A percentile compares a stretch with the other conserved stretches of the same genome.
Conservation (phyloP, 495 filamentous ascomycete species). For the Rostrohypoxylon terebratum region DNA sequence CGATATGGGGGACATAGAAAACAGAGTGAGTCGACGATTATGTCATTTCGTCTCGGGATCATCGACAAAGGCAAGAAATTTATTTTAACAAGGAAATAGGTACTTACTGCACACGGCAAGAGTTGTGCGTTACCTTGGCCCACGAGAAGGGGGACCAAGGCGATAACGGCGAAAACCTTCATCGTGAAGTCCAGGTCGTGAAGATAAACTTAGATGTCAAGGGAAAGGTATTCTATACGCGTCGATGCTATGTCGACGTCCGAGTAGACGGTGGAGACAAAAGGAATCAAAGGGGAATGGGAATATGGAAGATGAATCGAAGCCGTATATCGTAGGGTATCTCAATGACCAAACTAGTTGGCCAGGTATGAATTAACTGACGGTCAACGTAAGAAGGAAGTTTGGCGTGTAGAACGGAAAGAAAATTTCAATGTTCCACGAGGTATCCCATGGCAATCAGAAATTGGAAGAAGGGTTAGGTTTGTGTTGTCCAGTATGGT, state of each 20-base stretch:
- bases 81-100: not conserved
- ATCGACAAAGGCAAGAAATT: not conserved
- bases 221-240: not conserved
- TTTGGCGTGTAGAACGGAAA: conserved; percentile 31
- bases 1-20: not conserved
- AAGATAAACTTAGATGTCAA: not conserved
- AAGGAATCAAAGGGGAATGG: conserved; percentile 23
- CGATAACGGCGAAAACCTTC: conserved; percentile 19
- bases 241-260: conserved; percentile 19
- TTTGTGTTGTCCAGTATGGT: conserved; percentile 15
- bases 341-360: conserved; percentile 41
- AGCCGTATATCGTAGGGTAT: conserved; percentile 38
- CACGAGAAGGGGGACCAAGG: conserved; percentile 25
- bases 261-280: conserved; percentile 12
- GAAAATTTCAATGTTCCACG: conserved; percentile 36
- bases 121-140: conserved; percentile 38
- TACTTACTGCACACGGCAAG: conserved; percentile 39
- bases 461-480: conserved; percentile 17
- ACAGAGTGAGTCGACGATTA: not conserved
- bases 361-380: conserved; percentile 29
- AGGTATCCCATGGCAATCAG: conserved; percentile 27
- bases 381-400: conserved; percentile 31
- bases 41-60: not conserved
- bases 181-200: conserved; percentile 6
- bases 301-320: conserved; percentile 10